These are phyloP conservation scores for Rhododendron mucronatum DNA, from an alignment of 148 eudicot species.

Conservation along the genomic window DNA sequence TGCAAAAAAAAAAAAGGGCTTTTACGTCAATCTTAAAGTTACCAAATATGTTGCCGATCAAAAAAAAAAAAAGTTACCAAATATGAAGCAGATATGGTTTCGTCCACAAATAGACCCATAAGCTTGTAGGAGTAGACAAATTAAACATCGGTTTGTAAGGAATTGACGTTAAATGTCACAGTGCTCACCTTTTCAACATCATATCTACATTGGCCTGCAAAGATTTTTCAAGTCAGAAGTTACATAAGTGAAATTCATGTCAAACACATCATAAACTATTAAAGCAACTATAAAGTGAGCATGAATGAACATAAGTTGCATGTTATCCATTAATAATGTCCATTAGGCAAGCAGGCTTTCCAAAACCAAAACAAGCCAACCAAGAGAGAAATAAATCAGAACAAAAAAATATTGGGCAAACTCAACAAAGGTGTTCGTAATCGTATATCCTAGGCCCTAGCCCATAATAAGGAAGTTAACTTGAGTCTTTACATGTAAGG, in stretches of 20 bases:
- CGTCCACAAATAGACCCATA: neutral
- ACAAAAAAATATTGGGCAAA: neutral
- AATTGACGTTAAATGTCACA: neutral
- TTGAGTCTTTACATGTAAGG: neutral
- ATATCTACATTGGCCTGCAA: constrained; percentile 67
- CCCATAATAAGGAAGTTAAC: neutral
- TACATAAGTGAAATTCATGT: constrained; percentile 1
- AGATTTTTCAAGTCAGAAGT: constrained; percentile 12
- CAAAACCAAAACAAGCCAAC: neutral
- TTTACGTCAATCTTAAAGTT: neutral
- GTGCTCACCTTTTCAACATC: constrained; percentile 69
- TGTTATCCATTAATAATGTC: neutral
- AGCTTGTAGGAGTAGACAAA: neutral
- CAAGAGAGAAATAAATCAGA: neutral
- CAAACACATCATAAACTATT: neutral
- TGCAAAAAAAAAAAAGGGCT: neutral
- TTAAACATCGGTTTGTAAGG: constrained; percentile 6
- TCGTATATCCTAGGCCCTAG: neutral
- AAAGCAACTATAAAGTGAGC: neutral
- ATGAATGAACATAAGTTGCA: neutral
- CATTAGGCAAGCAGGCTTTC: neutral
- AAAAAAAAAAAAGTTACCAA: neutral
- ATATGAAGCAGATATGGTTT: neutral
- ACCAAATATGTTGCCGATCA: neutral
- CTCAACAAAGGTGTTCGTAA: neutral